A percentile compares a stretch with the other conserved stretches of the same genome.
Evolutionary conservation across 1,284 basidiomycete genomes (phyloP).

Genomic region (Stereum hirsutum): DNA sequence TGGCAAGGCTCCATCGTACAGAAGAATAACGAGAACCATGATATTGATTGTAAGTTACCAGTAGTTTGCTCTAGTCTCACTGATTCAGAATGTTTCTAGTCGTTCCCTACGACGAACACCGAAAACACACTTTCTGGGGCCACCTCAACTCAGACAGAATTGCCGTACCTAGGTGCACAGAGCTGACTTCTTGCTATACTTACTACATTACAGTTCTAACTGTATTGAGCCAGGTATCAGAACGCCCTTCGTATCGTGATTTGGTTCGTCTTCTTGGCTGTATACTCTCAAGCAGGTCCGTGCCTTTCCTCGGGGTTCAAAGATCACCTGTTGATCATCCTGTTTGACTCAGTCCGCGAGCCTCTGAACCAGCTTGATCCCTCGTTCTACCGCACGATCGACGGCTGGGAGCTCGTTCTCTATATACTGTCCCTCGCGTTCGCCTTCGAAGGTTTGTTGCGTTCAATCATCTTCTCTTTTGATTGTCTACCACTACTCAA

Average conservation of each 20-base stretch:
- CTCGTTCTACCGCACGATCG: slow-evolving; percentile 41
- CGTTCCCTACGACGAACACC: slow-evolving; percentile 44
- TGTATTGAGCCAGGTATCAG: slow-evolving; percentile 45
- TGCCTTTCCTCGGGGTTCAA: slow-evolving; percentile 5
- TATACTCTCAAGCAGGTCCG: slow-evolving; percentile 80
- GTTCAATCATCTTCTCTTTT: neutral
- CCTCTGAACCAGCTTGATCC: slow-evolving; percentile 56
- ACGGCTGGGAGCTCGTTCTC: slow-evolving; percentile 70
- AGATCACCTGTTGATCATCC: too few species aligned
- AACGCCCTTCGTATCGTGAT: slow-evolving; percentile 68
- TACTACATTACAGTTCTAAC: slow-evolving; percentile 1
- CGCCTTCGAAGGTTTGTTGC: slow-evolving; percentile 58
- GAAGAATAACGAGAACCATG: slow-evolving; percentile 57
- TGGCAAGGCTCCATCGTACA: slow-evolving; percentile 84
- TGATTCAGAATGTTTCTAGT: too few species aligned
- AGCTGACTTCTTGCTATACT: slow-evolving; percentile 7
- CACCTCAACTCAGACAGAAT: slow-evolving; percentile 76
- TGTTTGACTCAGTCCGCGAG: slow-evolving; percentile 46
- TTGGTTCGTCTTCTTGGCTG: slow-evolving; percentile 80
- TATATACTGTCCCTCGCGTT: slow-evolving; percentile 75
- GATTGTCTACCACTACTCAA: neutral
- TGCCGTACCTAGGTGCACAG: slow-evolving; percentile 67
- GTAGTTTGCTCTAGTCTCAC: neutral
- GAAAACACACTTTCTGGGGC: slow-evolving; percentile 49
- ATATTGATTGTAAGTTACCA: slow-evolving; percentile 53